These are phyloP conservation scores for Boletus fagicola DNA, from an alignment of 768 basidiomycete genomes.

Conservation along the genomic window DNA sequence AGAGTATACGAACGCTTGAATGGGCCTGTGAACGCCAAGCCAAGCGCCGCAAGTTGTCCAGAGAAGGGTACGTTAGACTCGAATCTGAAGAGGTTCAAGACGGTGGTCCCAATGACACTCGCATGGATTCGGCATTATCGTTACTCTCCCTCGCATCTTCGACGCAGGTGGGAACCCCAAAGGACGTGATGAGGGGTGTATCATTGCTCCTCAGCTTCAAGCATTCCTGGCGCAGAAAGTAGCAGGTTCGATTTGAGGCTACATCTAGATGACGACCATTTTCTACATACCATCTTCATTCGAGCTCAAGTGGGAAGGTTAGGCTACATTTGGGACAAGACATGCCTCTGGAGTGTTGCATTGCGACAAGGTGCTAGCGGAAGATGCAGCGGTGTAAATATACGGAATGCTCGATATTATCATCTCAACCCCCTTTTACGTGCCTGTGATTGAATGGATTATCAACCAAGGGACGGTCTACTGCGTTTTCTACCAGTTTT, in stretches of 20 bases:
- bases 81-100: constrained; percentile 21
- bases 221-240: constrained; percentile 29
- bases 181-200: constrained; percentile 29
- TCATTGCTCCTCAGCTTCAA: constrained; percentile 31
- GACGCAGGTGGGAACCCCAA: constrained; percentile 1
- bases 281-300: constrained; percentile 26
- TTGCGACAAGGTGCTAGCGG: constrained; percentile 27
- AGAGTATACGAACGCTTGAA: constrained; percentile 38
- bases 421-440: constrained; percentile 16
- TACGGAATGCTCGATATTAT: constrained; percentile 28
- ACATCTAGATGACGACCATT: constrained; percentile 19
- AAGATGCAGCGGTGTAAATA: constrained; percentile 29
- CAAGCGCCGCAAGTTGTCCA: constrained; percentile 35
- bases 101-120: constrained; percentile 6
- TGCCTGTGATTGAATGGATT: constrained; percentile 13
- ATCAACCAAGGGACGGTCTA: constrained; percentile 32
- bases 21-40: constrained; percentile 45
- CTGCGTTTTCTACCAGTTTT: constrained; percentile 34
- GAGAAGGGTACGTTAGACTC: constrained; percentile 14
- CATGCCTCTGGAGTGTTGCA: constrained; percentile 21
- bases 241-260: constrained; percentile 19
- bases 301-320: constrained; percentile 15
- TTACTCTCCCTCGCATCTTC: constrained; percentile 30
- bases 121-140: constrained; percentile 29
- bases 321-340: constrained; percentile 31